Evolutionary conservation across 345 rosid genomes (phyloP).

Genomic region (Chamaenerion angustifolium): DNA sequence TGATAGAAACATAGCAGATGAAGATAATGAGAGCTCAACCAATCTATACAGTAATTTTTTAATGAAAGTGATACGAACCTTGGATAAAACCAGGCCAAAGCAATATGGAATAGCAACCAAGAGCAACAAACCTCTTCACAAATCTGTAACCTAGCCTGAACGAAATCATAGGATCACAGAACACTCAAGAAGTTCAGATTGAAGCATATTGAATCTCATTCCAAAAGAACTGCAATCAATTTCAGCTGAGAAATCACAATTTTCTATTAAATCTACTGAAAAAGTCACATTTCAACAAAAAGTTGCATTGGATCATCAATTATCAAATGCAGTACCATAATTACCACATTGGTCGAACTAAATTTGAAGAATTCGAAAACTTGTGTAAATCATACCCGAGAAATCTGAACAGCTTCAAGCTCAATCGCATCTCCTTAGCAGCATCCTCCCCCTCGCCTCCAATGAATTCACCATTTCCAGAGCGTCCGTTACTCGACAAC

Average conservation of each 20-base stretch:
- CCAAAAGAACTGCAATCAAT: not conserved
- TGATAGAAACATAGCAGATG: slow-evolving; percentile 13
- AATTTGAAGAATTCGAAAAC: too few species aligned
- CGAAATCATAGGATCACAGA: slow-evolving; percentile 28
- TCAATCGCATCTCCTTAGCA: slow-evolving; percentile 51
- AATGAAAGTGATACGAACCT: slow-evolving; percentile 30
- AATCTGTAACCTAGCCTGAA: slow-evolving; percentile 98
- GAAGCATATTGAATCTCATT: slow-evolving; percentile 3
- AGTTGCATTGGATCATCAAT: too few species aligned
- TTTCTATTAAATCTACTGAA: too few species aligned
- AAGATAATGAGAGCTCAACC: not conserved
- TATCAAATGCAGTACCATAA: too few species aligned
- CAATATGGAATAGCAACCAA: slow-evolving; percentile 72
- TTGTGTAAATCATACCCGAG: slow-evolving; percentile 37
- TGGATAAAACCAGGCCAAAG: slow-evolving; percentile 93
- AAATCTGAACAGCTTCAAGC: slow-evolving; percentile 51
- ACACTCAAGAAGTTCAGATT: slow-evolving; percentile 4
- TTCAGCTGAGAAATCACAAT: too few species aligned
- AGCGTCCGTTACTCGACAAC: slow-evolving; percentile 15
- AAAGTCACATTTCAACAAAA: too few species aligned
- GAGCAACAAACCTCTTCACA: slow-evolving; percentile 76
- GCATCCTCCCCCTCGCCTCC: slow-evolving; percentile 43
- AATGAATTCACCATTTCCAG: slow-evolving; percentile 20
- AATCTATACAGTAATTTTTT: not conserved
- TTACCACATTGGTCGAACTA: too few species aligned